These are phyloP conservation scores for Pythium guiyangense DNA, from an alignment of 352 stramenopile species.

Conservation along the genomic window DNA sequence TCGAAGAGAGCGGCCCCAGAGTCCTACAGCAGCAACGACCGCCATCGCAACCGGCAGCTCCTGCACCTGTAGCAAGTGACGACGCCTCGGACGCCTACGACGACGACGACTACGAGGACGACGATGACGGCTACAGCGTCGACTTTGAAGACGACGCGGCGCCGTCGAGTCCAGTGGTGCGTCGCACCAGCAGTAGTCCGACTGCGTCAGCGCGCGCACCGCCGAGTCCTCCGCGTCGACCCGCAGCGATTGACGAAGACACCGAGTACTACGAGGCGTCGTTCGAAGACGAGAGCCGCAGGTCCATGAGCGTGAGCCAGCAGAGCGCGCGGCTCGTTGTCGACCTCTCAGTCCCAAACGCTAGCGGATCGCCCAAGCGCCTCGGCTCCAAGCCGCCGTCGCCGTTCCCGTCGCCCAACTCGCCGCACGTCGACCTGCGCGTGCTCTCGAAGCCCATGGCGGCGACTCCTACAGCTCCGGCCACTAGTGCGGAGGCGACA, in stretches of 20 bases:
- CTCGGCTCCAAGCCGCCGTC: conserved; percentile 4
- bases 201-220: background rate
- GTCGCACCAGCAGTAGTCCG: background rate
- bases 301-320: conserved; percentile 29
- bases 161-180: background rate
- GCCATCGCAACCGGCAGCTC: background rate
- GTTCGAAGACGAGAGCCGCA: conserved; percentile 68
- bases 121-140: conserved; percentile 58
- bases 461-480: conserved; percentile 1
- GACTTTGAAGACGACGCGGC: conserved; percentile 53
- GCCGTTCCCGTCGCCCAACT: conserved; percentile 21
- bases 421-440: conserved; percentile 37
- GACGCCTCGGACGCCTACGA: conserved; percentile 18
- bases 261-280: conserved; percentile 57
- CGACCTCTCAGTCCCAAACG: conserved; percentile 54
- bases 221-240: conserved; percentile 1
- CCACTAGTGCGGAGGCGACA: background rate
- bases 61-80: conserved; percentile 12
- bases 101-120: conserved; percentile 38
- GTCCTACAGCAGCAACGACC: background rate
- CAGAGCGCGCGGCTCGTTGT: conserved; percentile 42
- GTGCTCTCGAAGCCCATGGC: conserved; percentile 32
- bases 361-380: conserved; percentile 31
- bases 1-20: conserved; percentile 34
- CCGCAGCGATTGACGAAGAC: conserved; percentile 22